Base-by-base conservation (phyloP, 2,329 filamentous ascomycete genomes). In the Aspergillus phoenicis region DNA sequence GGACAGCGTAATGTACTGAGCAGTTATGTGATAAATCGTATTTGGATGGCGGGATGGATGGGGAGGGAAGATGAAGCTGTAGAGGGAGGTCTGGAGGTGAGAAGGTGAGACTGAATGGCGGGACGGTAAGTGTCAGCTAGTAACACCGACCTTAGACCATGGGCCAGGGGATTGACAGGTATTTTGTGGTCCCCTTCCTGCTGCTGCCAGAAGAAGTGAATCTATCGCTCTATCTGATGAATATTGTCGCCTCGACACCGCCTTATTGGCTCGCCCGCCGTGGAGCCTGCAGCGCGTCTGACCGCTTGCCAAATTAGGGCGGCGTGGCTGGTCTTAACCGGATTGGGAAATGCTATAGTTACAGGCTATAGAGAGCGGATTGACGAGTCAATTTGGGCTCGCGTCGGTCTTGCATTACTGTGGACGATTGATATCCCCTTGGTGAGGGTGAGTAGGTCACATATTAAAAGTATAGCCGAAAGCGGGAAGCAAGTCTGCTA, bases 241-340 rank as follows among this genome's bases (percentile, higher is more conserved):
- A 43, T 52, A 45, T 17, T 48, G 33, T 56, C 52, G 24, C 20
- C 22, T 20, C 17, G 24, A 47, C 22, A 51, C 41, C 52, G 43
- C 22, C 48, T 52, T 17, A 45, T 53, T 33, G 52, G 28, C 49
- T n/a, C 28, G 41, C 36, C 24, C 30, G 47, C 30, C 47, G 36
- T 52, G 48, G 38, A 47, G 13, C 43, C 58, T 11, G 55, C 33
- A 36, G 33, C 58, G 53, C 52, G 47, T 57, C 41, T 57, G 47
- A 60, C 58, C 58, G 58, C 58, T 52, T 30, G 8, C 47, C 26
- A 17, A 2, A 28, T 17, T 28, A 28, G 26, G 47, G n/a, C 47
- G n/a, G 26, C 26, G 47, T 51, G 24, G 15, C 10, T 30, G 24
- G 20, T 20, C 22, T 20, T 45, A 45, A 13, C 20, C 20, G 20